Percentiles rank a stretch among this genome's conserved stretches.
Conservation (phyloP, 495 filamentous ascomycete genomes). For the Penicillium maclennaniae region DNA sequence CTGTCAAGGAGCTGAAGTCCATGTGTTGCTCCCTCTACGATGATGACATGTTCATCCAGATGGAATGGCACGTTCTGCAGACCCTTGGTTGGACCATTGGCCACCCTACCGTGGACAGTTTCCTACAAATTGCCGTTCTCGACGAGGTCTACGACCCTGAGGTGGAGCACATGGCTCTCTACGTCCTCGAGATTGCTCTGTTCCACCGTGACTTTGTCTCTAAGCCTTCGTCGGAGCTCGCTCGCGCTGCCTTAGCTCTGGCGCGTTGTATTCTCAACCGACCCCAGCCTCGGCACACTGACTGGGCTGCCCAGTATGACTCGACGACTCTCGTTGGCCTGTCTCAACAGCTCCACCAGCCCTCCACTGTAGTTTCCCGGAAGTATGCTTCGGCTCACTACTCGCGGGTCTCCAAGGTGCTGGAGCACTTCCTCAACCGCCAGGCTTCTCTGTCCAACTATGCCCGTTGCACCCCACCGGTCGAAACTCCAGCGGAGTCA, state of each 20-base stretch:
- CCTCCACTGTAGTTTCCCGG: conserved; percentile 76
- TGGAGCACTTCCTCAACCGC: conserved; percentile 81
- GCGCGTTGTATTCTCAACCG: conserved; percentile 82
- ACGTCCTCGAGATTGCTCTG: conserved; percentile 88
- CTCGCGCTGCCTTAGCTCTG: conserved; percentile 78
- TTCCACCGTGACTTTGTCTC: conserved; percentile 97
- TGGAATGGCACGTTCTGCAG: conserved; percentile 99
- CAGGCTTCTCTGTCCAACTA: conserved; percentile 71
- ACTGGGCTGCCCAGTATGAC: conserved; percentile 82
- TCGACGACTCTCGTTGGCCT: conserved; percentile 70
- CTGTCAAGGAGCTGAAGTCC: conserved; percentile 90
- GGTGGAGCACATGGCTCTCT: conserved; percentile 90
- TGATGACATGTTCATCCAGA: conserved; percentile 99
- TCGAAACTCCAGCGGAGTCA: conserved; percentile 55
- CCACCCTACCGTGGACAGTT: conserved; percentile 91
- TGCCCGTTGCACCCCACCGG: conserved; percentile 69
- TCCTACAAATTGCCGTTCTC: conserved; percentile 71
- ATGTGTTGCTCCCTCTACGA: conserved; percentile 99
- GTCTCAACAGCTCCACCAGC: conserved; percentile 82
- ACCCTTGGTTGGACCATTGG: conserved; percentile 96
- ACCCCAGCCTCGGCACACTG: conserved; percentile 65
- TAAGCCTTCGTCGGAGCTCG: conserved; percentile 83
- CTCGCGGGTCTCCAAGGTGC: conserved; percentile 72
- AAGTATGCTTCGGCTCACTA: conserved; percentile 84
- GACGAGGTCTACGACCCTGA: conserved; percentile 69